Conservation (phyloP, 1,284 basidiomycete species). For the Melanopsichium pennsylvanicum region DNA sequence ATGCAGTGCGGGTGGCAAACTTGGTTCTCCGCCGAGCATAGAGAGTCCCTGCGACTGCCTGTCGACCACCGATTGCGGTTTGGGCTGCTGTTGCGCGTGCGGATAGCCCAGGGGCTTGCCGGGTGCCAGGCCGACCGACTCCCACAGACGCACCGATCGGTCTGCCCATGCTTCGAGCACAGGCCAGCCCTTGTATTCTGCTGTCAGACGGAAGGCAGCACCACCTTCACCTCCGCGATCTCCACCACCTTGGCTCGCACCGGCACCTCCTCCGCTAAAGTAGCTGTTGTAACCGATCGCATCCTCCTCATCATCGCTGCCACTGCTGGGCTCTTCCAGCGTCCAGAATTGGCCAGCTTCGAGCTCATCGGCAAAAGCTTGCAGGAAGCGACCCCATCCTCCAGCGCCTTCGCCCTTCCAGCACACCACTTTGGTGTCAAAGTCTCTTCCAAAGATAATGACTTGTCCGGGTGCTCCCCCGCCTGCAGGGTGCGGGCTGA, state of each 20-base stretch:
- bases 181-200: slow-evolving; percentile 63
- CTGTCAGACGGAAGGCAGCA: slow-evolving; percentile 55
- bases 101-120: slow-evolving; percentile 42
- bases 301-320: slow-evolving; percentile 59
- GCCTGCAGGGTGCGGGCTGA: slow-evolving; percentile 74
- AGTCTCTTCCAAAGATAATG: slow-evolving; percentile 95
- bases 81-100: slow-evolving; percentile 17
- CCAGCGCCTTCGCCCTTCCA: slow-evolving; percentile 76
- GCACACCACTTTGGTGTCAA: slow-evolving; percentile 95
- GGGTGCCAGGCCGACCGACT: slow-evolving; percentile 49
- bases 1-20: slow-evolving; percentile 16
- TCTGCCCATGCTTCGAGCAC: slow-evolving; percentile 64
- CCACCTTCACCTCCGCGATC: slow-evolving; percentile 58
- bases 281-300: slow-evolving; percentile 62
- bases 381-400: slow-evolving; percentile 94
- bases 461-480: slow-evolving; percentile 84
- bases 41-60: slow-evolving; percentile 30
- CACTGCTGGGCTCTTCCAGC: slow-evolving; percentile 42
- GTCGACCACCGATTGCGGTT: slow-evolving; percentile 27
- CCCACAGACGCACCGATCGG: slow-evolving; percentile 57
- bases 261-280: slow-evolving; percentile 56
- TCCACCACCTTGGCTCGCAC: slow-evolving; percentile 53
- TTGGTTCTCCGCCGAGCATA: slow-evolving; percentile 22
- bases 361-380: slow-evolving; percentile 89
- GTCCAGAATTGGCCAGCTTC: slow-evolving; percentile 76